Conservation (phyloP, 129 eudicot genomes). For the Lonicera japonica region DNA sequence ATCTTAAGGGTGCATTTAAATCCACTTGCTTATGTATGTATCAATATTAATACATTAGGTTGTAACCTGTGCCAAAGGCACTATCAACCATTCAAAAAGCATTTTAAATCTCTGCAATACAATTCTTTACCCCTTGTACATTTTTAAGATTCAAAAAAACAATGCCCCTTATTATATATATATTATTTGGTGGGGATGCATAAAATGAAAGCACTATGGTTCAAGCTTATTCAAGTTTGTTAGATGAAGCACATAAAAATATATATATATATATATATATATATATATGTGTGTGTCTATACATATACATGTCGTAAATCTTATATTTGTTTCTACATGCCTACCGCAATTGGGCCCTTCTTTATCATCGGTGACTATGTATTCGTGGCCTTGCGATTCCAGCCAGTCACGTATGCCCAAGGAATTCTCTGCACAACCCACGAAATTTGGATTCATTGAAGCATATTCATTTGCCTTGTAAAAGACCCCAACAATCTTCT, state of each 20-base stretch:
- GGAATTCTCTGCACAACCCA: constrained; percentile 90
- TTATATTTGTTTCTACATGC: background rate
- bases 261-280: too few species aligned
- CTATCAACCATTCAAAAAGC: too few species aligned
- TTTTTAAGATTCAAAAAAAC: too few species aligned
- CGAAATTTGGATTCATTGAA: constrained; percentile 74
- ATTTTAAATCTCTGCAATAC: too few species aligned
- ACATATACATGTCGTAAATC: too few species aligned
- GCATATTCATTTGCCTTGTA: constrained; percentile 96
- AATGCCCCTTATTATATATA: background rate
- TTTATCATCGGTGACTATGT: constrained; percentile 92
- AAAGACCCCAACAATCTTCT: constrained; percentile 96
- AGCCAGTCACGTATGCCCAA: constrained; percentile 93
- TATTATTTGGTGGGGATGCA: background rate
- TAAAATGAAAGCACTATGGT: background rate
- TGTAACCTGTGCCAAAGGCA: too few species aligned
- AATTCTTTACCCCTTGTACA: too few species aligned
- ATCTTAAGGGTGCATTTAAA: too few species aligned
- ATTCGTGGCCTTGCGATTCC: constrained; percentile 88
- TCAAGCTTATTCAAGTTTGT: background rate
- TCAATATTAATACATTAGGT: too few species aligned
- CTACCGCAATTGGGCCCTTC: constrained; percentile 90
- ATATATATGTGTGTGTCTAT: background rate
- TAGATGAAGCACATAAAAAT: background rate
- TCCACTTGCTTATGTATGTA: too few species aligned